A percentile compares a stretch with the other conserved stretches of the same genome.
Conservation (phyloP, 768 basidiomycete genomes). For the Phanerochaete sordida region DNA sequence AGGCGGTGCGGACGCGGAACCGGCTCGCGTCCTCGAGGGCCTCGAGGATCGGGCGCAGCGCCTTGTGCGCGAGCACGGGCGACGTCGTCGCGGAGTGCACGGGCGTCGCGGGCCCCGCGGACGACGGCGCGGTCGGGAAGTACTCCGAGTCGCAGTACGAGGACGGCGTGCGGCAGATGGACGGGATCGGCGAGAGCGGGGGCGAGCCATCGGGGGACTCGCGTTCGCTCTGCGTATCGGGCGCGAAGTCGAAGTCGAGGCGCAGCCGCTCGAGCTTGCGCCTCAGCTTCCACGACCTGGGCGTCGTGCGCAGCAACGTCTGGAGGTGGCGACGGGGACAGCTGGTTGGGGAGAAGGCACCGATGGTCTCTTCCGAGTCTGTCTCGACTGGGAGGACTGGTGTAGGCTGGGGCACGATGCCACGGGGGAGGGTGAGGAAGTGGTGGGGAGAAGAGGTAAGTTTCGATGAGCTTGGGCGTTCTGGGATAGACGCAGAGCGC, state of each 20-base stretch:
- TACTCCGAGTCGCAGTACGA: slow-evolving; percentile 25
- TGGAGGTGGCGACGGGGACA: slow-evolving; percentile 19
- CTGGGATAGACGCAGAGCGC: background rate
- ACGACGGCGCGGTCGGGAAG: slow-evolving; percentile 25
- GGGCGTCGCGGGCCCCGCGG: slow-evolving; percentile 26
- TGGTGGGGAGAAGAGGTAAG: background rate
- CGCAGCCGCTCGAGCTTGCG: background rate
- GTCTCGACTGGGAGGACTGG: slow-evolving; percentile 14
- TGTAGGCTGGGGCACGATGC: background rate
- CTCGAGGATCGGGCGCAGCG: slow-evolving; percentile 26
- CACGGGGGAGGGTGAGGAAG: slow-evolving; percentile 4
- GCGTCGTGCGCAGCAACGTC: slow-evolving; percentile 11
- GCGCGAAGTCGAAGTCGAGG: background rate
- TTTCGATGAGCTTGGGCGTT: background rate
- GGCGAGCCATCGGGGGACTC: slow-evolving; percentile 7
- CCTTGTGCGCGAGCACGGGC: slow-evolving; percentile 15
- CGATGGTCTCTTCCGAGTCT: slow-evolving; percentile 17
- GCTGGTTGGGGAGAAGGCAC: slow-evolving; percentile 24
- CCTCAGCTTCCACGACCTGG: background rate
- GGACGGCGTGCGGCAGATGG: slow-evolving; percentile 27
- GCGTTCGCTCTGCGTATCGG: background rate
- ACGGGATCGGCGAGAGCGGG: slow-evolving; percentile 20
- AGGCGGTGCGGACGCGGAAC: slow-evolving; percentile 24
- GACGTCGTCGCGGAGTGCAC: slow-evolving; percentile 12
- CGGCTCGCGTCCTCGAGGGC: slow-evolving; percentile 25